Base-by-base conservation (phyloP, 2,329 filamentous ascomycete species). In the Epichloe gansuensis region DNA sequence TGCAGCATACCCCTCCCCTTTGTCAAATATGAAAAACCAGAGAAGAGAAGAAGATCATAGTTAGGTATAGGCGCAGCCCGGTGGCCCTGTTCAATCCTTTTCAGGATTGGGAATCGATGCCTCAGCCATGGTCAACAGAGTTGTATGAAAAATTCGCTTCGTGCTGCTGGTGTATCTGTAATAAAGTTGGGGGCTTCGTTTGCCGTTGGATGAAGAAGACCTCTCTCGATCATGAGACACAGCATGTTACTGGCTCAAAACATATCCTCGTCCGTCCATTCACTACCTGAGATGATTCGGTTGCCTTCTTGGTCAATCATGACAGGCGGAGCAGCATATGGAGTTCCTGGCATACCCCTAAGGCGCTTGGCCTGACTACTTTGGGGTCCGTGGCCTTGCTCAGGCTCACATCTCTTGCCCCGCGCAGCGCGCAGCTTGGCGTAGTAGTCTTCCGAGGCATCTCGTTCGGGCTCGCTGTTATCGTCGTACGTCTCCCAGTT, bases 401-500 rank as follows among this genome's bases (percentile, higher is more conserved):
- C 78, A 12, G 75, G 74, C 23, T 72, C 74, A 55, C 79, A 75
- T 46, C 85, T 77, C 70, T 89, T 91, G 59, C 76, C 65, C 38
- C 81, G 78, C 5, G 83, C 76, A 35, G 83, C 82, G 53, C 85
- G 79, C 51, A 91, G 72, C 67, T 88, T 89, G 58, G 87, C 85
- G 63, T 88, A 88, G 67, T 95, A 94, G 9, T 81, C 77, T 55
- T 93, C 88, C 4, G 83, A 83, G 0, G 79, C 80, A 64, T 95
- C 90, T 25, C 77, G 75, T 61, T 89, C 86, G 0, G 84, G 81
- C 62, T 89, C 85, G 56, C 85, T 89, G 58, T 78, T 82, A 65
- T 95, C 88, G 60, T 93, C 91, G 62, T 93, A 97, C 9, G 91
- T 95, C 69, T 97, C 91, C 91, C 91, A 97, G 67, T 97, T 97